Conservation (phyloP, 495 filamentous ascomycete species). For the Talaromyces nanjingensis region DNA sequence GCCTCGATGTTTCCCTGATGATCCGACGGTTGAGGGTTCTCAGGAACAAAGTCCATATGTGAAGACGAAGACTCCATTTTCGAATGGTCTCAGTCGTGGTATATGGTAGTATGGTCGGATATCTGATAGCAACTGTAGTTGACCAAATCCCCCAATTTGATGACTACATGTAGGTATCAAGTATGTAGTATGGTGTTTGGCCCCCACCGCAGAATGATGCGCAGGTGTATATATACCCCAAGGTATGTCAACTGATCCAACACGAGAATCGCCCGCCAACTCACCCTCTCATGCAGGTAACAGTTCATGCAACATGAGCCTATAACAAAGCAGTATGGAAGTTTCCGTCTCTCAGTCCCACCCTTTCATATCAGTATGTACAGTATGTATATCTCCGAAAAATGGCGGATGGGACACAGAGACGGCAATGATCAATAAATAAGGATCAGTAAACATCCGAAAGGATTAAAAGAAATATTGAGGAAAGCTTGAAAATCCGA, state of each 20-base stretch:
- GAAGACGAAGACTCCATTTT: neutral
- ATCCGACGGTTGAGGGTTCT: constrained; percentile 1
- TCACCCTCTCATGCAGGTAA: neutral
- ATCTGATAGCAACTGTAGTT: neutral
- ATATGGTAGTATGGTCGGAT: no score
- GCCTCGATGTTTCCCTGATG: constrained; percentile 9
- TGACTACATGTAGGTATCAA: neutral
- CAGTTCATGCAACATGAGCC: neutral
- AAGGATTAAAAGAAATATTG: neutral
- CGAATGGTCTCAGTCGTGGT: neutral
- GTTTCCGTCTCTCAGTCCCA: neutral
- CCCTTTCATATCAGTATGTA: neutral
- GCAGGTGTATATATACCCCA: neutral
- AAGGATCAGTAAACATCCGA: neutral
- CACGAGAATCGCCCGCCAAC: neutral
- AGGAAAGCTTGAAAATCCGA: neutral
- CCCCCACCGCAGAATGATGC: neutral
- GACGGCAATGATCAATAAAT: neutral
- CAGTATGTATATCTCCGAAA: neutral
- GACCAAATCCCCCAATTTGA: neutral
- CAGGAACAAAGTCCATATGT: neutral
- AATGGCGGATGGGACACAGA: neutral
- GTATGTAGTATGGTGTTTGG: neutral
- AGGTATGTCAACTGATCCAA: neutral
- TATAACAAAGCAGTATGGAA: neutral